Evolutionary conservation across 768 basidiomycete genomes (phyloP).

Genomic region (Tulasnella sp.): DNA sequence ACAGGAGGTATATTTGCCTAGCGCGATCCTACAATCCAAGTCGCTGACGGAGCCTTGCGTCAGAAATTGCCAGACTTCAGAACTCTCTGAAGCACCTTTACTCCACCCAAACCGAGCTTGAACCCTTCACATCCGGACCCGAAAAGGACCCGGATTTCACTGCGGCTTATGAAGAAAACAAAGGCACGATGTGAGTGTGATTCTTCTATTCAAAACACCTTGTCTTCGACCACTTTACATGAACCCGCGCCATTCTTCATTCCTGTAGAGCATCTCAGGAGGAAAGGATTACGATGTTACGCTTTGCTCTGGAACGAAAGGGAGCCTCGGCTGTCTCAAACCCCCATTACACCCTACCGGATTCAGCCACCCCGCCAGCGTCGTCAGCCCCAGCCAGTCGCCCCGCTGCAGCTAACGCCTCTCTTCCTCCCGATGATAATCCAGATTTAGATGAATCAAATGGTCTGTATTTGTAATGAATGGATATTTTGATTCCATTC

Average conservation of each 20-base stretch:
- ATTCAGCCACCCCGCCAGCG: neutral
- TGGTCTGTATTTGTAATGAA: neutral
- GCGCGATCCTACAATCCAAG: slow-evolving; percentile 6
- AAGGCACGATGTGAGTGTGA: slow-evolving; percentile 55
- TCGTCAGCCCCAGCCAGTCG: neutral
- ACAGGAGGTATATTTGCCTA: slow-evolving; percentile 55
- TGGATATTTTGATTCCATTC: neutral
- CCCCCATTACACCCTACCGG: slow-evolving; percentile 48
- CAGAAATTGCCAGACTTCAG: slow-evolving; percentile 72
- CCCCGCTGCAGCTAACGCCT: neutral
- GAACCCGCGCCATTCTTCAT: slow-evolving; percentile 23
- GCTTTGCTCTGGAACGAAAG: slow-evolving; percentile 60
- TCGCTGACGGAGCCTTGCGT: neutral
- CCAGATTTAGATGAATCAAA: neutral
- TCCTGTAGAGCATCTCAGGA: slow-evolving; percentile 65
- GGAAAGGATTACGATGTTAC: slow-evolving; percentile 67
- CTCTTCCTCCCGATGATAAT: neutral
- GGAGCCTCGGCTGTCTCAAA: slow-evolving; percentile 45
- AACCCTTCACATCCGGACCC: slow-evolving; percentile 45
- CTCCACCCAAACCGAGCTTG: slow-evolving; percentile 51
- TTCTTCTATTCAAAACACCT: slow-evolving; percentile 8
- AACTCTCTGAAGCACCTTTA: slow-evolving; percentile 63
- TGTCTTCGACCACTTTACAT: slow-evolving; percentile 4
- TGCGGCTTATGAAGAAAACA: slow-evolving; percentile 67
- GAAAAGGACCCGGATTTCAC: slow-evolving; percentile 55